Evolutionary conservation across 2,329 filamentous ascomycete species (phyloP).

Genomic region (Gnomoniopsis sp.): DNA sequence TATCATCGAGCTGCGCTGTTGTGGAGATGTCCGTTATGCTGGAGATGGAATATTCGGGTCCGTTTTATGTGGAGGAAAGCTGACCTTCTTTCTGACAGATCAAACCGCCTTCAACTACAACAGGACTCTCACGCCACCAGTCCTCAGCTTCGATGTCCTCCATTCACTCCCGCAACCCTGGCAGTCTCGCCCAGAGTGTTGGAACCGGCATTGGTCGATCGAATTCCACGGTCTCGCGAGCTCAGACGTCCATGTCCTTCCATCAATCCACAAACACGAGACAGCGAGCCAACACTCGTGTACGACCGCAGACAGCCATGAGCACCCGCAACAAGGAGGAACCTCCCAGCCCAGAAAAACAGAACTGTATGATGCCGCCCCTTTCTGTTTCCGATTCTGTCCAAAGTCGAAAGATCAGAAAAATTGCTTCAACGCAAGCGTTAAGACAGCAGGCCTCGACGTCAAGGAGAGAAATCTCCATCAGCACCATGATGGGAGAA

Average conservation of each 20-base stretch:
- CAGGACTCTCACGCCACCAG: conserved; percentile 33
- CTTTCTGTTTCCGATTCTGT: conserved; percentile 15
- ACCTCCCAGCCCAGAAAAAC: conserved; percentile 22
- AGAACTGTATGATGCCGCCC: conserved; percentile 37
- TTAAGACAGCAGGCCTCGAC: conserved; percentile 16
- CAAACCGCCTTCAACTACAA: conserved; percentile 29
- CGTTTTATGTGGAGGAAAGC: neutral
- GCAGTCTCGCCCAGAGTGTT: conserved; percentile 53
- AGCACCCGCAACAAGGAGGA: conserved; percentile 30
- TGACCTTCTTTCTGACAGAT: conserved; percentile 26
- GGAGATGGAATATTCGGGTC: neutral
- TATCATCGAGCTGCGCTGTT: neutral
- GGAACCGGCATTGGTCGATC: conserved; percentile 49
- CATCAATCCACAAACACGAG: conserved; percentile 45
- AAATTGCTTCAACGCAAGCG: conserved; percentile 24
- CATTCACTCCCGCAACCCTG: conserved; percentile 35
- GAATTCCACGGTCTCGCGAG: conserved; percentile 39
- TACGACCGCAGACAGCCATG: conserved; percentile 38
- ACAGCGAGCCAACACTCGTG: conserved; percentile 33
- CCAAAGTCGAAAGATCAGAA: conserved; percentile 24
- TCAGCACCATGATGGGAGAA: conserved; percentile 29
- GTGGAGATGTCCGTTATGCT: conserved; percentile 2
- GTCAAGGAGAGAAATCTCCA: conserved; percentile 31
- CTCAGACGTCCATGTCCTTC: conserved; percentile 48
- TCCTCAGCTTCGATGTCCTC: conserved; percentile 38